Percentiles rank a stretch among this genome's conserved stretches.
Evolutionary conservation across 352 stramenopile species (phyloP).

Genomic region (Globisporangium splendens): DNA sequence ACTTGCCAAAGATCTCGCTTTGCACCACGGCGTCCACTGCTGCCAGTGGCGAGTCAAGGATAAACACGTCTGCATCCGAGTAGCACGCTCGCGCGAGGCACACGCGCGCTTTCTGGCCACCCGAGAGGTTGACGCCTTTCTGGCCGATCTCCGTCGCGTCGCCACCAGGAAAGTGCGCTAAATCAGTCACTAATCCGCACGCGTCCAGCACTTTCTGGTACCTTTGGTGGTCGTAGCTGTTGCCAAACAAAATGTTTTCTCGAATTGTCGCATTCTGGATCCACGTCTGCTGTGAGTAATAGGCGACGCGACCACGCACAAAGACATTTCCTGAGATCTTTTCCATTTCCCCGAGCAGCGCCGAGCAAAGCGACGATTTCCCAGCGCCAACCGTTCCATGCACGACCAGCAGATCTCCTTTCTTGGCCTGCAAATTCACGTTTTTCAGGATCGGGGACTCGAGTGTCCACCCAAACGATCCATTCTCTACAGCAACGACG

Average conservation of each 20-base stretch:
- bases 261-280: slow-evolving; percentile 51
- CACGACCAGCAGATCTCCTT: slow-evolving; percentile 45
- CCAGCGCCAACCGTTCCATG: slow-evolving; percentile 39
- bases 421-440: slow-evolving; percentile 20
- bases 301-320: slow-evolving; percentile 41
- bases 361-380: slow-evolving; percentile 44
- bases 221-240: slow-evolving; percentile 37
- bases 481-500: slow-evolving; percentile 19
- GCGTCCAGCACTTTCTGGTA: slow-evolving; percentile 66
- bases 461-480: slow-evolving; percentile 23
- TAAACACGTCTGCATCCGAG: slow-evolving; percentile 51
- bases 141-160: slow-evolving; percentile 95
- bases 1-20: slow-evolving; percentile 87
- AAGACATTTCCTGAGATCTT: slow-evolving; percentile 30
- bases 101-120: slow-evolving; percentile 89
- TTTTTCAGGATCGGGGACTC: slow-evolving; percentile 19
- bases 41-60: slow-evolving; percentile 92
- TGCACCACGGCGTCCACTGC: slow-evolving; percentile 94
- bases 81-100: slow-evolving; percentile 71
- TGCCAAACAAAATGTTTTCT: slow-evolving; percentile 95
- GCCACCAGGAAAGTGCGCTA: slow-evolving; percentile 72
- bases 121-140: slow-evolving; percentile 93
- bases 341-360: slow-evolving; percentile 78
- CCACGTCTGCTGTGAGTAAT: slow-evolving; percentile 72
- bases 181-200: slow-evolving; percentile 85